A percentile compares a stretch with the other conserved stretches of the same genome.
These are phyloP conservation scores for Gleditsia sinensis DNA, from an alignment of 306 rosid species.

Conservation along the genomic window DNA sequence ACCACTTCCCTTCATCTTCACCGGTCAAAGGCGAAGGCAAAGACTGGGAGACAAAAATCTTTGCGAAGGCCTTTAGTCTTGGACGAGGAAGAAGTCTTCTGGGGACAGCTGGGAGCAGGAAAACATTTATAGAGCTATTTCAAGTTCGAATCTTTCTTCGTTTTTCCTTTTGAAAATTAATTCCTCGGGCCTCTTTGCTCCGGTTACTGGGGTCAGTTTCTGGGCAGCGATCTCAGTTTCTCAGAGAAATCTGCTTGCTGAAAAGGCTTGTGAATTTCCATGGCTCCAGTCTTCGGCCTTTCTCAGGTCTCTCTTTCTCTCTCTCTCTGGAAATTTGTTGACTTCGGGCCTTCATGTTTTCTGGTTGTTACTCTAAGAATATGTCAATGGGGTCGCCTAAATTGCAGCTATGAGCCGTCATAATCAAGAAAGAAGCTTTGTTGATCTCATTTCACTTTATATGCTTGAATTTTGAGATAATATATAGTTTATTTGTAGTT, in stretches of 20 bases:
- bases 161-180: neutral
- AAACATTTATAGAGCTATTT: neutral
- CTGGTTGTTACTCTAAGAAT: slow-evolving; percentile 13
- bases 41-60: neutral
- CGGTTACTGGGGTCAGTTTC: neutral
- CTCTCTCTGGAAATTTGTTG: slow-evolving; percentile 10
- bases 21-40: slow-evolving; percentile 15
- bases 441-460: slow-evolving; percentile 11
- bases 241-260: neutral
- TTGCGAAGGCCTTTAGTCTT: neutral
- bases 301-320: slow-evolving; percentile 21
- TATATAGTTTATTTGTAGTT: neutral
- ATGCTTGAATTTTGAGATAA: neutral
- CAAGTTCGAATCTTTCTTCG: neutral
- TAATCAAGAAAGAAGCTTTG: neutral
- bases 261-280: slow-evolving; percentile 21
- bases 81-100: neutral
- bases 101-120: slow-evolving; percentile 10
- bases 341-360: slow-evolving; percentile 12
- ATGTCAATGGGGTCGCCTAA: slow-evolving; percentile 26
- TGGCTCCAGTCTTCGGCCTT: slow-evolving; percentile 21
- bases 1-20: neutral
- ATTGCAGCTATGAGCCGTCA: neutral
- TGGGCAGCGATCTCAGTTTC: slow-evolving; percentile 14
- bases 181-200: neutral